Base-by-base conservation (phyloP, 192 early-diverging fungal genomes). In the Coemansia sp. region DNA sequence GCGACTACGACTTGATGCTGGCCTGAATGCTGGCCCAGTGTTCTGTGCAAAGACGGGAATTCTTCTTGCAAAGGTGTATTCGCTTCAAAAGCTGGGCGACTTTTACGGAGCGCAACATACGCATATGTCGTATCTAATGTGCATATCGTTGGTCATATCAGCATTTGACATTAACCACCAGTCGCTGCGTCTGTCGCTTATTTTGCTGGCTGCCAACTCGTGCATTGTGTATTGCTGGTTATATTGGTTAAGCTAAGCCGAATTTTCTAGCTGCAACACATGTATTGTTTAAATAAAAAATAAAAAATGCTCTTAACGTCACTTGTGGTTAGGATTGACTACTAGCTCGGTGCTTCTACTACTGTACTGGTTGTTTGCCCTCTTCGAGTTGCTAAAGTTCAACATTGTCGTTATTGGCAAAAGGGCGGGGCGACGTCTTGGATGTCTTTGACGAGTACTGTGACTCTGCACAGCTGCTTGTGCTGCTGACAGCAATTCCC, bases 41-140 rank as follows among this genome's bases (percentile, higher is more conserved):
- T 79, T 79, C 40, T 66, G 57, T n/a, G 47, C 60, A 11, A 79
- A 73, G 21, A 79, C 76, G 6, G 71, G 63, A 8, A 47, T 73
- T 50, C 57, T 79, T 14, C 60, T 79, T 11, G 54, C 50, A 28
- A 79, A 79, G 17, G 56, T 63, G 46, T 73, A 79, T 37, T 51
- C 42, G 17, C 57, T 79, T 40, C 75, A 78, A 44, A 38, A 37
- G 4, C 25, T 73, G 25, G 56, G 36, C 42, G 38, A 53, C 20
- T 17, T 47, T 3, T 58, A 42, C 11, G 38, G 52, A n/a, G 58
- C 56, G 9, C 59, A 59, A 23, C 40, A 47, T 4, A 53, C 26
- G 18, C 28, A 15, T 20, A 17, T 72, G n/a, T 34, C 56, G 38
- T 61, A 66, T 56, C 4, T 73, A 24, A 63, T 56, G 67, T 60